Conservation (phyloP, 2,329 filamentous ascomycete genomes). For the Diplodia seriata region DNA sequence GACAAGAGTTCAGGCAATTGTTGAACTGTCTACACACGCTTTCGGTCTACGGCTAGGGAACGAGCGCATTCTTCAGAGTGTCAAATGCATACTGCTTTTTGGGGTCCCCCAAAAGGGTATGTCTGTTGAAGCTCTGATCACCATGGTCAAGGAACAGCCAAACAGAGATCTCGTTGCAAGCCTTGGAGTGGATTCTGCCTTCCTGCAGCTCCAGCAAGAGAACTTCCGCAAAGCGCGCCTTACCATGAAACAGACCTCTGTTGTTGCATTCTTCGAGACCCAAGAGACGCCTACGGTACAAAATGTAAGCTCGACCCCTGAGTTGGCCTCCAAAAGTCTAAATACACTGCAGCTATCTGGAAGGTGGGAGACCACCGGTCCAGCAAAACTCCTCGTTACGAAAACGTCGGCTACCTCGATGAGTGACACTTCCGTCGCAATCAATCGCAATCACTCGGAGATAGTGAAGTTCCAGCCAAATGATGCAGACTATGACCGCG, state of each 20-base stretch:
- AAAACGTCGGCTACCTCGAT: neutral
- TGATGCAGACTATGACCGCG: neutral
- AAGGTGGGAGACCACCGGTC: neutral
- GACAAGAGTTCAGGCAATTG: neutral
- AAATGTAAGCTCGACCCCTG: neutral
- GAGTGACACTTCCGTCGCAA: neutral
- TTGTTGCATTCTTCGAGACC: constrained; percentile 5
- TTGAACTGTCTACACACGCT: neutral
- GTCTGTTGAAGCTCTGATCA: neutral
- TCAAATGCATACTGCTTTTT: neutral
- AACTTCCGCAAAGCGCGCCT: neutral
- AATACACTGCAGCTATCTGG: neutral
- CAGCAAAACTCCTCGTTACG: neutral
- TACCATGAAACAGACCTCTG: neutral
- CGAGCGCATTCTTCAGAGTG: neutral
- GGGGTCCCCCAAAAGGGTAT: constrained; percentile 1
- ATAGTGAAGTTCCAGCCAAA: neutral
- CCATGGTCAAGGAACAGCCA: constrained; percentile 4
- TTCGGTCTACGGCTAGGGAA: neutral
- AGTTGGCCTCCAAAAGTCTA: neutral
- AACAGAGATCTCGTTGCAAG: constrained; percentile 2
- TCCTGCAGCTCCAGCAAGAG: neutral
- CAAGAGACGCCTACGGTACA: neutral
- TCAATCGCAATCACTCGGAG: constrained; percentile 6
- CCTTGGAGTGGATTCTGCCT: neutral